A percentile compares a stretch with the other conserved stretches of the same genome.
These are phyloP conservation scores for Leptodermis oblonga DNA, from an alignment of 257 asterid genomes.

Conservation along the genomic window DNA sequence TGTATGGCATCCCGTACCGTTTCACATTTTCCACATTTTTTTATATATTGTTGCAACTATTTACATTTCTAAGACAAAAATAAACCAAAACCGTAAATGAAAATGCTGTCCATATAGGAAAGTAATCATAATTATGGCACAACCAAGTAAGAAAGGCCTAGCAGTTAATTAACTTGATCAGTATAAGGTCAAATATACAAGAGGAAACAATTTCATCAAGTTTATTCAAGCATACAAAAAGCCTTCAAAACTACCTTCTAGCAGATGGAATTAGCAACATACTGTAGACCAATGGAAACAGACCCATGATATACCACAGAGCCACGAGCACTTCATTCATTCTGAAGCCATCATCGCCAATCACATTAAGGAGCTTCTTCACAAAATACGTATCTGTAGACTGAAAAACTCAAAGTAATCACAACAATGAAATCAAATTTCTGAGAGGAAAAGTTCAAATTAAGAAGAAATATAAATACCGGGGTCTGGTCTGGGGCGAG, in stretches of 20 bases:
- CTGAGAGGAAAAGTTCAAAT: background rate
- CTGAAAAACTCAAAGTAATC: conserved; percentile 31
- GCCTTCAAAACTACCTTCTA: conserved; percentile 53
- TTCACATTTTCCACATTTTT: too few species aligned
- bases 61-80: too few species aligned
- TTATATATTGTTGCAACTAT: too few species aligned
- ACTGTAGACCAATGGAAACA: conserved; percentile 77
- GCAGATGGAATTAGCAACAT: conserved; percentile 88
- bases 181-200: background rate
- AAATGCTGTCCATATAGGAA: too few species aligned
- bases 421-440: conserved; percentile 2
- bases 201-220: background rate
- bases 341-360: conserved; percentile 86
- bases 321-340: conserved; percentile 78
- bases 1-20: too few species aligned
- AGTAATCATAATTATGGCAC: background rate
- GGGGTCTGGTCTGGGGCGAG: conserved; percentile 91
- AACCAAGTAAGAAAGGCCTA: background rate
- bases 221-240: background rate
- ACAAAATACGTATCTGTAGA: conserved; percentile 63
- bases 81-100: too few species aligned
- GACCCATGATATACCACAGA: conserved; percentile 84
- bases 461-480: conserved; percentile 48
- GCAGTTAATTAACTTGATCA: too few species aligned
- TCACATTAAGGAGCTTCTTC: conserved; percentile 70